These are phyloP conservation scores for Lactuca saligna DNA, from an alignment of 129 eudicot genomes.

Conservation along the genomic window DNA sequence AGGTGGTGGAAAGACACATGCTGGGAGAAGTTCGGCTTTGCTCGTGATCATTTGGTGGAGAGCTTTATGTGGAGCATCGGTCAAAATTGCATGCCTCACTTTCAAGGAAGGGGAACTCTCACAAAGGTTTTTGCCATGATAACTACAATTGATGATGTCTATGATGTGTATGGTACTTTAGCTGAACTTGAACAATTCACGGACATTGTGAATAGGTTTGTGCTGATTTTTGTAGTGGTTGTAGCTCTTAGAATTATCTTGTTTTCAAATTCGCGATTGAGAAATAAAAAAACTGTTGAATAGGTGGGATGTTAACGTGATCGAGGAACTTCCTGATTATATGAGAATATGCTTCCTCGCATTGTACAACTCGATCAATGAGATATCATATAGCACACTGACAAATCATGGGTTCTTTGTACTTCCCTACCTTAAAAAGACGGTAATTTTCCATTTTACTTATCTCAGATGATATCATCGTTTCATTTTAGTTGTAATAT, in stretches of 20 bases:
- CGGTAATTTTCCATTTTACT: slow-evolving; percentile 15
- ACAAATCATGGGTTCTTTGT: slow-evolving; percentile 30
- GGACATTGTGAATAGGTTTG: slow-evolving; percentile 31
- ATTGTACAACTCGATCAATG: slow-evolving; percentile 41
- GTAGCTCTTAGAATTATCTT: too few relatives aligned
- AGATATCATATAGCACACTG: slow-evolving; percentile 38
- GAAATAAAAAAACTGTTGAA: background rate
- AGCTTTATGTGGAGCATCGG: slow-evolving; percentile 31
- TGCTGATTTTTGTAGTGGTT: background rate
- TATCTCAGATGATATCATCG: background rate
- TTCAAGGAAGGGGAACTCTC: slow-evolving; percentile 22
- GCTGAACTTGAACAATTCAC: slow-evolving; percentile 34
- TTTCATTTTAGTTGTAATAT: background rate
- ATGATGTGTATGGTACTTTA: slow-evolving; percentile 41
- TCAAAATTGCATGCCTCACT: slow-evolving; percentile 20
- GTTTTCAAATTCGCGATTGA: background rate
- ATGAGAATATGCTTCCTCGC: slow-evolving; percentile 45
- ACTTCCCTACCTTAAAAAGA: slow-evolving; percentile 32
- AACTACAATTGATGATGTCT: slow-evolving; percentile 38
- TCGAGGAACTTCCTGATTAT: slow-evolving; percentile 46
- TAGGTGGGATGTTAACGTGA: slow-evolving; percentile 47
- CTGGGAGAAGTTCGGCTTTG: slow-evolving; percentile 20
- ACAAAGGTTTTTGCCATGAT: slow-evolving; percentile 24
- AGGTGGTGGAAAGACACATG: slow-evolving; percentile 41
- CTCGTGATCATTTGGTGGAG: slow-evolving; percentile 44